phyloP scores from a whole-genome alignment of 371 early-diverging fungal genomes.

The Zopfochytrium polystomum region DNA sequence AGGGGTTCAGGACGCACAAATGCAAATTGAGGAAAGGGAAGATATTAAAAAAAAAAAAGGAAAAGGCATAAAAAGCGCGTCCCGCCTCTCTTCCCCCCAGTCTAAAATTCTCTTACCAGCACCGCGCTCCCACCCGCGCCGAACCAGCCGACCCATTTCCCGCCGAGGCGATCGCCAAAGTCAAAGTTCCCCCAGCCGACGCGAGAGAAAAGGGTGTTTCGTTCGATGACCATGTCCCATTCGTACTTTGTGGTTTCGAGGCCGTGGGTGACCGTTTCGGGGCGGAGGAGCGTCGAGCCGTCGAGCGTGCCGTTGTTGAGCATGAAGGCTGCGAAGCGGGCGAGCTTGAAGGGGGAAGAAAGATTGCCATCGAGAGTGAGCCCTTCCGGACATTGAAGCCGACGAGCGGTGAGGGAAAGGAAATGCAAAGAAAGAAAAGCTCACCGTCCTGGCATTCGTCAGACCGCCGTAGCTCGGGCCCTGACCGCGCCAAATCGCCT shows the following conservation, averaged over 20 bases:
- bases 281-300: constrained; percentile 20
- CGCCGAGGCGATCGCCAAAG: too few relatives aligned
- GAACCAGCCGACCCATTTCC: too few relatives aligned
- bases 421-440: background rate
- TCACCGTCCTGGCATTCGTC: constrained; percentile 50
- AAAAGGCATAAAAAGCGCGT: too few relatives aligned
- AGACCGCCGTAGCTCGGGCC: constrained; percentile 32
- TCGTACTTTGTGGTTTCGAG: background rate
- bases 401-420: too few relatives aligned
- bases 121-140: too few relatives aligned
- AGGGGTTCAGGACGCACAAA: too few relatives aligned
- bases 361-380: too few relatives aligned
- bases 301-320: constrained; percentile 59
- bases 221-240: background rate
- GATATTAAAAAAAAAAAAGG: too few relatives aligned
- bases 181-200: background rate
- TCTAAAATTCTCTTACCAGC: too few relatives aligned
- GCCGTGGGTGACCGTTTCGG: constrained; percentile 13
- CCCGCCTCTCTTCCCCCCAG: too few relatives aligned
- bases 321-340: constrained; percentile 62
- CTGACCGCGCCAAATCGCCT: constrained; percentile 28
- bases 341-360: constrained; percentile 56
- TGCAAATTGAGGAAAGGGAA: too few relatives aligned
- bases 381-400: too few relatives aligned
- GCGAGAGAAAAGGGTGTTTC: background rate